phyloP scores from a whole-genome alignment of 2,329 filamentous ascomycete genomes.

The Colletotrichum neosansevieriae region DNA sequence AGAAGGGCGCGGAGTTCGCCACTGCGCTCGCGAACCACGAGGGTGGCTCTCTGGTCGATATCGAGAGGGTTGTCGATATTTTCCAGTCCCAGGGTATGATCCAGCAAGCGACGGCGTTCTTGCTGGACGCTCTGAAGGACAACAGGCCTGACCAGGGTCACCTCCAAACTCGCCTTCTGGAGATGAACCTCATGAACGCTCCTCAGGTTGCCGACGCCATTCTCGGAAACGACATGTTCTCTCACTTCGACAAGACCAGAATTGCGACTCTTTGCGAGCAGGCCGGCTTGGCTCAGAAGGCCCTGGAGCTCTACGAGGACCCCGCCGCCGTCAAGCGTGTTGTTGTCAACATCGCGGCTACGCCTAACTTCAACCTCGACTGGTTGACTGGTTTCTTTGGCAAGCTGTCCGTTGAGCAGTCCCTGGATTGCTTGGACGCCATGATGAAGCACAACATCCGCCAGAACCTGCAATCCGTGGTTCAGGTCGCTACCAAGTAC shows the following conservation, averaged over 20 bases:
- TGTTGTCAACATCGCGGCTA: constrained; percentile 82
- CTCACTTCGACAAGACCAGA: constrained; percentile 91
- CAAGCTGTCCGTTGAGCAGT: constrained; percentile 94
- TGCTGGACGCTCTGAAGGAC: constrained; percentile 93
- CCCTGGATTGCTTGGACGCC: constrained; percentile 90
- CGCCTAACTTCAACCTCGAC: constrained; percentile 88
- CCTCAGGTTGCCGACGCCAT: constrained; percentile 98
- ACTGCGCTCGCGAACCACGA: constrained; percentile 92
- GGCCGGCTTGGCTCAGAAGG: constrained; percentile 86
- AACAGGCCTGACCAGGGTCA: constrained; percentile 94
- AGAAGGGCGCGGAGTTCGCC: constrained; percentile 95
- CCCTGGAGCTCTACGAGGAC: constrained; percentile 95
- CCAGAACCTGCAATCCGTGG: constrained; percentile 93
- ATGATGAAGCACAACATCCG: constrained; percentile 98
- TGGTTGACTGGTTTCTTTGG: constrained; percentile 96
- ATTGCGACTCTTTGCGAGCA: constrained; percentile 94
- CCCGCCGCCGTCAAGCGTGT: constrained; percentile 90
- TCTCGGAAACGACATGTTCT: constrained; percentile 98
- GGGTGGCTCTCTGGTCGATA: constrained; percentile 86
- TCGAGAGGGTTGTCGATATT: constrained; percentile 95
- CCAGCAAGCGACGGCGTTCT: constrained; percentile 97
- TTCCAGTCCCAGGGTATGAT: constrained; percentile 99
- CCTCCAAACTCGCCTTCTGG: constrained; percentile 91
- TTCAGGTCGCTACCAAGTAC: constrained; percentile 97
- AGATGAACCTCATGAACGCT: constrained; percentile 98